These are phyloP conservation scores for Colletotrichum lentis DNA, from an alignment of 2,329 filamentous ascomycete species.

Conservation along the genomic window DNA sequence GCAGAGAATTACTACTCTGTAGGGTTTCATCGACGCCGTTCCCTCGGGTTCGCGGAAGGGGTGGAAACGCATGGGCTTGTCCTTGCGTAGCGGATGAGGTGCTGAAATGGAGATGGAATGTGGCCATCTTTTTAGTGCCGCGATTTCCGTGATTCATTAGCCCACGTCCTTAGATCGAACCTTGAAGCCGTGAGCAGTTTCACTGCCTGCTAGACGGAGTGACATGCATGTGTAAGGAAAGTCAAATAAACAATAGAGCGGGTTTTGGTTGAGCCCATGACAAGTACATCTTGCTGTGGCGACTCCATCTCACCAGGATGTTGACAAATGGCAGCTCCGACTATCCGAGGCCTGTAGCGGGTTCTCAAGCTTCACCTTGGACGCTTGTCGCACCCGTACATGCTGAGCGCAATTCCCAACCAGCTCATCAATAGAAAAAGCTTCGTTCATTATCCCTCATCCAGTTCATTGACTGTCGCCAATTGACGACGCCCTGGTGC, in stretches of 20 bases:
- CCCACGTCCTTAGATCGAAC: not conserved
- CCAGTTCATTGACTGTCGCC: conserved; percentile 11
- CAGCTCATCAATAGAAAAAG: no score
- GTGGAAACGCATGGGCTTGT: not conserved
- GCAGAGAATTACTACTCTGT: not conserved
- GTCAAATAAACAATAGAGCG: no score
- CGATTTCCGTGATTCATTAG: not conserved
- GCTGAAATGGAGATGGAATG: not conserved
- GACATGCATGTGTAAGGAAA: no score
- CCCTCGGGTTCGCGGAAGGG: not conserved
- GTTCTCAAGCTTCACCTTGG: not conserved
- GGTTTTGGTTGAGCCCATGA: not conserved
- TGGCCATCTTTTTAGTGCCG: not conserved
- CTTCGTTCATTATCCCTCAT: conserved; percentile 7
- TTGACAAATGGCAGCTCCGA: no score
- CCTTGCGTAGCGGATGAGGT: not conserved
- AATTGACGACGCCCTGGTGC: conserved; percentile 12
- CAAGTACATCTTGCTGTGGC: not conserved
- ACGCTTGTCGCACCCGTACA: not conserved
- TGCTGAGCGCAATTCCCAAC: not conserved
- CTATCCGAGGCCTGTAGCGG: not conserved
- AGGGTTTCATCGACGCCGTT: no score
- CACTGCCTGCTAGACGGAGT: not conserved
- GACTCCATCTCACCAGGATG: not conserved
- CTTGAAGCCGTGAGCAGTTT: not conserved